phyloP scores from a whole-genome alignment of 768 basidiomycete species.

The Kwoniella pini region DNA sequence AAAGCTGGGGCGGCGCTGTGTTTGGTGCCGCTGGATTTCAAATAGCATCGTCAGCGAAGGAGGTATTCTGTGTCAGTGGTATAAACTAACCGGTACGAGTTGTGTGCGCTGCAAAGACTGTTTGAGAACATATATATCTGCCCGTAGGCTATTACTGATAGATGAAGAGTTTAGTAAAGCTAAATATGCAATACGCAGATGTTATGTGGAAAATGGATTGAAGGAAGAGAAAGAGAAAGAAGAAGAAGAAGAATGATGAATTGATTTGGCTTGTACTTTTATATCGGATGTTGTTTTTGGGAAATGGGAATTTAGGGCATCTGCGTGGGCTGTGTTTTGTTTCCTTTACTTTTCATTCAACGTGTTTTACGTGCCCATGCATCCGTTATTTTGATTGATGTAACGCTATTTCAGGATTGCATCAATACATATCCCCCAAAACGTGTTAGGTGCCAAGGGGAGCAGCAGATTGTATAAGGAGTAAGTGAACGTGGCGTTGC shows the following conservation, averaged over 20 bases:
- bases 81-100: constrained; percentile 59
- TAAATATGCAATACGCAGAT: not conserved
- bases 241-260: not conserved
- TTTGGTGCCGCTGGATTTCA: constrained; percentile 68
- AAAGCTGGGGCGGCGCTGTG: constrained; percentile 72
- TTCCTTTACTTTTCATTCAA: too few relatives aligned
- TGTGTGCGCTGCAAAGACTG: constrained; percentile 85
- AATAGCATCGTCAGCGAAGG: too few relatives aligned
- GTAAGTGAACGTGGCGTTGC: not conserved
- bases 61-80: too few relatives aligned
- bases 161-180: not conserved
- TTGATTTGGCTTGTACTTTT: not conserved
- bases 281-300: not conserved
- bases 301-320: not conserved
- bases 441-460: not conserved
- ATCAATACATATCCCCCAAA: not conserved
- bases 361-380: not conserved
- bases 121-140: constrained; percentile 85
- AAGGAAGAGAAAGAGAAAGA: constrained; percentile 9
- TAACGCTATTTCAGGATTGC: not conserved
- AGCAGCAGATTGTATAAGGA: not conserved
- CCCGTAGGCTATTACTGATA: constrained; percentile 11
- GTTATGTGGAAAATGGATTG: not conserved
- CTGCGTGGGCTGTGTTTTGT: not conserved
- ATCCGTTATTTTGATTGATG: not conserved